Evolutionary conservation across 2,329 filamentous ascomycete genomes (phyloP).

Genomic region (Pezicula carpinea): DNA sequence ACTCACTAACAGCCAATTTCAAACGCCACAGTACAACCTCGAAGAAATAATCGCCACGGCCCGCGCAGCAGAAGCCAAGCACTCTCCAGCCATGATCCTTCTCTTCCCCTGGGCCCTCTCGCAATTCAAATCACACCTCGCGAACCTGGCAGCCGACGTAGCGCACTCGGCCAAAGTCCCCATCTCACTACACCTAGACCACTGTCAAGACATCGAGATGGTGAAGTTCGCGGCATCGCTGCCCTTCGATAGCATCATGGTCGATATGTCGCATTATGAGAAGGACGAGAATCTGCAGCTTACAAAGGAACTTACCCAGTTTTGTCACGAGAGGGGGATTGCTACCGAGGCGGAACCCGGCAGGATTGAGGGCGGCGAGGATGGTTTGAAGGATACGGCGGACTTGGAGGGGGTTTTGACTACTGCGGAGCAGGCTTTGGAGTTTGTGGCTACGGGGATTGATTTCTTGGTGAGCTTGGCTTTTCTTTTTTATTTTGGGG

Average conservation of each 20-base stretch:
- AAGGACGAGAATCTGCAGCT: conserved; percentile 63
- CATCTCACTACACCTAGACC: conserved; percentile 60
- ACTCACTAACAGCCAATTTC: not conserved
- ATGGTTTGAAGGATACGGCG: conserved; percentile 65
- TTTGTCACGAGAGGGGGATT: conserved; percentile 62
- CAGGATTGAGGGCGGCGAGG: conserved; percentile 68
- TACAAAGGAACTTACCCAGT: conserved; percentile 56
- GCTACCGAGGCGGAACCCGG: conserved; percentile 69
- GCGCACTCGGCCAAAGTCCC: conserved; percentile 52
- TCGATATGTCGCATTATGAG: conserved; percentile 72
- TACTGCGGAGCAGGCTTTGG: conserved; percentile 55
- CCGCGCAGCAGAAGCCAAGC: conserved; percentile 61
- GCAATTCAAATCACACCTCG: conserved; percentile 53
- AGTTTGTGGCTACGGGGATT: conserved; percentile 62
- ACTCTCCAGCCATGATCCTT: conserved; percentile 62
- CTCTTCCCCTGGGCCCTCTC: conserved; percentile 68
- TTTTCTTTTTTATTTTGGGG: no score
- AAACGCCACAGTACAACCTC: conserved; percentile 62
- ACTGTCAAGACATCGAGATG: conserved; percentile 56
- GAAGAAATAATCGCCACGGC: conserved; percentile 66
- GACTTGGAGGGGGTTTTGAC: conserved; percentile 59
- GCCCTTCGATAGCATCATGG: conserved; percentile 69
- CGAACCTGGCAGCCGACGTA: conserved; percentile 50
- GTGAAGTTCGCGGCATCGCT: conserved; percentile 52
- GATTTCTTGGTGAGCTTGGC: conserved; percentile 57